Percentiles rank a stretch among this genome's conserved stretches.
These are phyloP conservation scores for Penicillium lagena DNA, from an alignment of 495 filamentous ascomycete species.

Conservation along the genomic window DNA sequence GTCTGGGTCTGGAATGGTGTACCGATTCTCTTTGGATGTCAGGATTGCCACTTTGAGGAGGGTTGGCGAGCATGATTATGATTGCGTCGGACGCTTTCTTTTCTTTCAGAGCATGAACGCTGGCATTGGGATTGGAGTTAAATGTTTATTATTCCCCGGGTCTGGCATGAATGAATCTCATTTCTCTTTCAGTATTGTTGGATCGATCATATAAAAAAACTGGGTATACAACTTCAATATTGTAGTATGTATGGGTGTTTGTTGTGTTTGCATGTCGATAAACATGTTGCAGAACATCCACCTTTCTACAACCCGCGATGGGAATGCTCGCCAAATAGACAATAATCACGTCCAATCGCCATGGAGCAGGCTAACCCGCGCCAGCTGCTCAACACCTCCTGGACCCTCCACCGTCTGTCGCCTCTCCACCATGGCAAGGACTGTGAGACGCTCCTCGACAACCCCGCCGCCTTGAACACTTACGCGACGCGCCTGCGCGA, in stretches of 20 bases:
- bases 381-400: conserved; percentile 49
- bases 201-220: too few relatives aligned
- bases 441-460: conserved; percentile 30
- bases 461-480: conserved; percentile 31
- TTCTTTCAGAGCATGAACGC: neutral
- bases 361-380: conserved; percentile 21
- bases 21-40: conserved; percentile 33
- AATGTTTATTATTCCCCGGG: too few relatives aligned
- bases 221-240: neutral
- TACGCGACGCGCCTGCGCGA: conserved; percentile 47
- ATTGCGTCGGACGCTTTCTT: conserved; percentile 7
- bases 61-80: conserved; percentile 31
- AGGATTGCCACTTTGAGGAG: conserved; percentile 18
- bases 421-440: conserved; percentile 44
- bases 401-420: conserved; percentile 49
- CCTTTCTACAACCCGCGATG: too few relatives aligned
- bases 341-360: neutral
- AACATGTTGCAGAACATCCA: too few relatives aligned
- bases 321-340: neutral
- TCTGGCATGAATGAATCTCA: too few relatives aligned
- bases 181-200: too few relatives aligned
- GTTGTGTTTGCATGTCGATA: conserved; percentile 16
- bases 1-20: conserved; percentile 26
- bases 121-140: too few relatives aligned
- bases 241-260: conserved; percentile 5